Evolutionary conservation across 2,329 filamentous ascomycete genomes (phyloP).

Genomic region (Diplodia scrobiculata): DNA sequence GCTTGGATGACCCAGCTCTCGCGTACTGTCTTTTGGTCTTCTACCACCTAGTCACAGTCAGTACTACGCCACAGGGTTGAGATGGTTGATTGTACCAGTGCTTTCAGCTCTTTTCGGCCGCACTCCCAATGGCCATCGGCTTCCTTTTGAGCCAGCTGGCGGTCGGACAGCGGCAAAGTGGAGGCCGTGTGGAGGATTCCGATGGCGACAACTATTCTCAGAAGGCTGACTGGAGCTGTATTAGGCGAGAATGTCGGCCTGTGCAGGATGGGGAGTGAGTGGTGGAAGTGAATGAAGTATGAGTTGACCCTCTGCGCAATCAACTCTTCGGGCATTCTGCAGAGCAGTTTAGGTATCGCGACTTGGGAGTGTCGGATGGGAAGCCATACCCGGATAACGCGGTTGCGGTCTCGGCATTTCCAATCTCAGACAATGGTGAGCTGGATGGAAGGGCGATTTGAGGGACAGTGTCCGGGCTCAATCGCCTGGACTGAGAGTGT

Average conservation of each 20-base stretch:
- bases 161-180: neutral
- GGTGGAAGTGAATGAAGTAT: neutral
- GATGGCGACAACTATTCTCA: neutral
- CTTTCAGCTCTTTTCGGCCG: neutral
- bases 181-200: neutral
- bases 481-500: neutral
- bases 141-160: neutral
- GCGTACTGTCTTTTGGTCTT: neutral
- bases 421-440: too few relatives aligned
- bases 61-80: neutral
- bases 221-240: neutral
- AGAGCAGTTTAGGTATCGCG: neutral
- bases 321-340: neutral
- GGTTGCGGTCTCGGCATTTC: neutral
- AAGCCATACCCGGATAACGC: neutral
- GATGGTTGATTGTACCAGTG: neutral
- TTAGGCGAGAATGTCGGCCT: neutral
- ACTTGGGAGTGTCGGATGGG: accelerated
- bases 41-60: neutral
- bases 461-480: neutral
- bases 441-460: too few relatives aligned
- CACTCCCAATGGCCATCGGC: neutral
- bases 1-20: neutral
- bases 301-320: neutral
- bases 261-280: neutral